Conservation (phyloP, 1,284 basidiomycete species). For the Hypsizygus ulmarius region DNA sequence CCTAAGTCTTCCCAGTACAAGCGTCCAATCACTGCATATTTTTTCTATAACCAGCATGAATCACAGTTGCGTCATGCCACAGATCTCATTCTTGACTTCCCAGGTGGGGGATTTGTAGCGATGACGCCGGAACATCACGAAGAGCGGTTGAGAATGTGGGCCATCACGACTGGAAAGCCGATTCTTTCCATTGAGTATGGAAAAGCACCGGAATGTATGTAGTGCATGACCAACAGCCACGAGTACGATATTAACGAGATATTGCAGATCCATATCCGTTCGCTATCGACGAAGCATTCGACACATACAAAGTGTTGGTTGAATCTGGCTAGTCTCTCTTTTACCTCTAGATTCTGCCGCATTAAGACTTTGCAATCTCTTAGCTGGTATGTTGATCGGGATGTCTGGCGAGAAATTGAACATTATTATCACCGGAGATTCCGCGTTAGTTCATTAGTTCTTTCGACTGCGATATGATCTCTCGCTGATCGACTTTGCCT, state of each 20-base stretch:
- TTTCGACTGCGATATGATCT: constrained; percentile 1
- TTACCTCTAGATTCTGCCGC: not conserved
- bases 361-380: not conserved
- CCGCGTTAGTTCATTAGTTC: constrained; percentile 65
- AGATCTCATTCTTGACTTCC: constrained; percentile 88
- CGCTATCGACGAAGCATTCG: constrained; percentile 93
- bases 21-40: constrained; percentile 79
- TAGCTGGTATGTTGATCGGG: constrained; percentile 75
- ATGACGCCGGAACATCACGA: constrained; percentile 96
- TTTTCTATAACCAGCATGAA: constrained; percentile 81
- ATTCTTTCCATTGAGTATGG: constrained; percentile 91
- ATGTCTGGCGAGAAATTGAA: constrained; percentile 78
- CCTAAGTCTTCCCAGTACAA: constrained; percentile 75
- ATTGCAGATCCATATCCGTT: constrained; percentile 87
- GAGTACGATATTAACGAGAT: constrained; percentile 2
- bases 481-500: not conserved
- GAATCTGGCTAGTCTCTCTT: constrained; percentile 51
- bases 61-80: constrained; percentile 65
- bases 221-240: not conserved
- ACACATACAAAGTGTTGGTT: constrained; percentile 80
- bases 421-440: constrained; percentile 84
- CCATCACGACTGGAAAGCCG: constrained; percentile 74
- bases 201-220: constrained; percentile 92
- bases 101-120: constrained; percentile 94
- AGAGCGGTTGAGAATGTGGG: constrained; percentile 89